phyloP scores from a whole-genome alignment of 345 rosid species.

The Syzygium oleosum region DNA sequence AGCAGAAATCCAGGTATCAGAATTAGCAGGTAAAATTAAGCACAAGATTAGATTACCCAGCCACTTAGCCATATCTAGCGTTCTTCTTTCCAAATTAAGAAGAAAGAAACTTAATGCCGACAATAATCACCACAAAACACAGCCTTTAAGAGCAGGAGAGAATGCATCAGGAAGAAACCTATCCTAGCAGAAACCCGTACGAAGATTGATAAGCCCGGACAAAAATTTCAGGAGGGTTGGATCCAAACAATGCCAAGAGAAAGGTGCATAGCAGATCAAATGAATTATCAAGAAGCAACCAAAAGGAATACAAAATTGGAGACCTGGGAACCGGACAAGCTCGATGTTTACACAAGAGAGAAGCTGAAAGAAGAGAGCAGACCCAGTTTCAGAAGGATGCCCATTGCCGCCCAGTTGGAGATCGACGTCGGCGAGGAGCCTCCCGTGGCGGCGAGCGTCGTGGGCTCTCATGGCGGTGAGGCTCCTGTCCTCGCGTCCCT shows the following conservation, averaged over 20 bases:
- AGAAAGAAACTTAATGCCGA: neutral
- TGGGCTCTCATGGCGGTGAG: constrained; percentile 23
- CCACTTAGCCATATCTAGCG: neutral
- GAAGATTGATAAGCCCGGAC: neutral
- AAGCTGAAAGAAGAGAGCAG: neutral
- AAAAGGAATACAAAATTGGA: neutral
- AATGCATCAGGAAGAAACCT: neutral
- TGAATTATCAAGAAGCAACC: neutral
- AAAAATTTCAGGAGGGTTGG: neutral
- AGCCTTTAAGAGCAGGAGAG: neutral
- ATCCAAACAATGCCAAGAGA: neutral
- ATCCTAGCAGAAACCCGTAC: neutral
- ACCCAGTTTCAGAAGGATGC: constrained; percentile 34
- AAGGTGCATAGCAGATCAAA: neutral
- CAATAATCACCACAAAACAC: neutral
- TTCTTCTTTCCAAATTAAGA: neutral
- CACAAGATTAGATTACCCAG: neutral
- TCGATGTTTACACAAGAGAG: neutral
- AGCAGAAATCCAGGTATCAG: neutral
- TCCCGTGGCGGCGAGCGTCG: constrained; percentile 29
- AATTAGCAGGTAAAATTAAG: neutral
- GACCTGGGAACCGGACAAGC: neutral
- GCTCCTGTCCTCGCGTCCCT: constrained; percentile 1
- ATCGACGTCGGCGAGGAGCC: constrained; percentile 23
- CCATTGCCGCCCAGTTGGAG: constrained; percentile 38